phyloP scores from a whole-genome alignment of 768 basidiomycete genomes.

The Leccinum fibrillosum region DNA sequence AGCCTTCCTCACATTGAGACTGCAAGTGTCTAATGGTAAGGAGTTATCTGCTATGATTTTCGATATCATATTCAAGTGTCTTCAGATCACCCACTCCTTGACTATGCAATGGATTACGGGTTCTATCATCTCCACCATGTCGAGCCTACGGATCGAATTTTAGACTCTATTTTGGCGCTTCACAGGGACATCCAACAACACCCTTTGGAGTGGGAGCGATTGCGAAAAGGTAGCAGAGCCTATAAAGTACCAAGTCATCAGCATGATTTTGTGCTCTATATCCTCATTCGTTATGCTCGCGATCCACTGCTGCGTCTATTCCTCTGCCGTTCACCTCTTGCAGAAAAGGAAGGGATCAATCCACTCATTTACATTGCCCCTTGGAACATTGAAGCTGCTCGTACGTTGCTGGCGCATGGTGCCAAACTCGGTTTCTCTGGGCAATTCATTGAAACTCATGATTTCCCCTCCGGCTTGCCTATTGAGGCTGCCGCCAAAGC shows the following conservation, averaged over 20 bases:
- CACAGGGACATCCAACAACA: background rate
- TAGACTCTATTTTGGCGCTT: background rate
- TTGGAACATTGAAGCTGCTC: background rate
- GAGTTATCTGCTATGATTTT: background rate
- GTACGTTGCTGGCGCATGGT: background rate
- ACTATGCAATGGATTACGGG: fast-evolving
- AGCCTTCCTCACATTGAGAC: background rate
- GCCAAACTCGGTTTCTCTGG: background rate
- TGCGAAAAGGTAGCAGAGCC: background rate
- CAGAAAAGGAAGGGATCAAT: background rate
- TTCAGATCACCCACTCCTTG: background rate
- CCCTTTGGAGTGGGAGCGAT: background rate
- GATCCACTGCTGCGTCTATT: background rate
- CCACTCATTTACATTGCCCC: background rate
- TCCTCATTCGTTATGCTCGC: background rate
- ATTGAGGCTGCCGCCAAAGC: background rate
- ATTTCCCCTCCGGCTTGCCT: background rate
- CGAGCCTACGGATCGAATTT: background rate
- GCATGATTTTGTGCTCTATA: background rate
- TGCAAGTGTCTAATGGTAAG: background rate
- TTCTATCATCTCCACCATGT: background rate
- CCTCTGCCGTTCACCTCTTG: background rate
- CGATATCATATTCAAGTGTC: background rate
- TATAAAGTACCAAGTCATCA: background rate
- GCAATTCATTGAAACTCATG: too few species aligned